Base-by-base conservation (phyloP, 176 grass and related monocot genomes). In the Pontederia crassipes region DNA sequence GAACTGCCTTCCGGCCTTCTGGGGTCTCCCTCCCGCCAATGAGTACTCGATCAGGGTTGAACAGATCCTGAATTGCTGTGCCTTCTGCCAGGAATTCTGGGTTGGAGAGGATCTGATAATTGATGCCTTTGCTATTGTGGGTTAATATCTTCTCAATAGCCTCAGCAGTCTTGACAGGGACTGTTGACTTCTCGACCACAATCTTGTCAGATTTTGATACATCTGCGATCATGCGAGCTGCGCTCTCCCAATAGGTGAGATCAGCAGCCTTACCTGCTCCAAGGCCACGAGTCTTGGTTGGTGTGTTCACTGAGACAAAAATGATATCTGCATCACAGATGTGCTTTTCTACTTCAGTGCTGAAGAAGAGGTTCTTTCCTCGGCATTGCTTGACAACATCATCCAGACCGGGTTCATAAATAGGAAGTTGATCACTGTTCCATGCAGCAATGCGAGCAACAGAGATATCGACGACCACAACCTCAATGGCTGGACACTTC, bases 101-200 rank as follows among this genome's bases (percentile, higher is more conserved):
- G 75, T 95, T 95, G 26, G 89, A 95, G 15, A 95, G 89, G 78
- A 95, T 95, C 84, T 95, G 89, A 72, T 82, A 95, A 64, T 88
- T 95, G 75, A 95, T 88, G 62, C 89, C 89, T 73, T 88, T 95
- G 81, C 89, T 95, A 78, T 95, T 95, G 81, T 95, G 89, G 10
- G 89, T 95, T 56, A 95, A 66, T 74, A 95, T 95, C 72, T 95
- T 95, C 78, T 95, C 89, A 10, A 95, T 95, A 1, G 89, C 89
- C 78, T 95, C 89, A 0, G 89, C 89, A 4, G 89, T 95, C 69
- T 95, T 95, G 29, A 95, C 89, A 61, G 89, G 89, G 57, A 95
- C 89, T 14, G 89, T 95, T 63, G 89, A 95, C 57, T 95, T 95
- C 84, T 95, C 89, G 4, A 95, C 89, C 5, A 95, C 89, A 4